These are phyloP conservation scores for Nothophaeocryptopus gaeumannii DNA, from an alignment of 2,329 filamentous ascomycete genomes.

Conservation along the genomic window DNA sequence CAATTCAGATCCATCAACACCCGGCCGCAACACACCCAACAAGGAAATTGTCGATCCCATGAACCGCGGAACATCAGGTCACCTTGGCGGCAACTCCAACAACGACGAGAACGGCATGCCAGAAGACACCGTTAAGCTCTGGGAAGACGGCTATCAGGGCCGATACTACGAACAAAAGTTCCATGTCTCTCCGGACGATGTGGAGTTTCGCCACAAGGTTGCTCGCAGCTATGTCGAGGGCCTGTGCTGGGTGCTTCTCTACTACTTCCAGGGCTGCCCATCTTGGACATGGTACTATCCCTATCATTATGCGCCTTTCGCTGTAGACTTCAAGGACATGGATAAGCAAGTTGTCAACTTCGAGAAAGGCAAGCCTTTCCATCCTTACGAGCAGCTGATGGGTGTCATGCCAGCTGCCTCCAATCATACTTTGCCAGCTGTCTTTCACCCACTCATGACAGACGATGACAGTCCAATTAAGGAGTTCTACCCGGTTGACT, in stretches of 20 bases:
- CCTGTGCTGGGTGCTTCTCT: slow-evolving; percentile 88
- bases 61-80: slow-evolving; percentile 31
- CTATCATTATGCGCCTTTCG: slow-evolving; percentile 97
- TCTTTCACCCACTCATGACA: slow-evolving; percentile 89
- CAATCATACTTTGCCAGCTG: slow-evolving; percentile 80
- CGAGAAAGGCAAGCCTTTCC: slow-evolving; percentile 78
- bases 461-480: slow-evolving; percentile 85
- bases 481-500: slow-evolving; percentile 95
- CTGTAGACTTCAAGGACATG: slow-evolving; percentile 86
- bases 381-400: slow-evolving; percentile 96
- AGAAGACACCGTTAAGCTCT: slow-evolving; percentile 79
- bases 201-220: slow-evolving; percentile 84
- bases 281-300: slow-evolving; percentile 99
- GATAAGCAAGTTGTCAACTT: slow-evolving; percentile 77
- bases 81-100: slow-evolving; percentile 42
- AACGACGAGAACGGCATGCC: slow-evolving; percentile 60
- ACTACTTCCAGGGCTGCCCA: slow-evolving; percentile 97
- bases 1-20: slow-evolving; percentile 43
- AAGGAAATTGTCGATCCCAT: slow-evolving; percentile 32
- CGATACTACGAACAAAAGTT: slow-evolving; percentile 98
- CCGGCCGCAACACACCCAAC: slow-evolving; percentile 57
- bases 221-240: slow-evolving; percentile 91
- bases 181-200: slow-evolving; percentile 73
- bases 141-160: slow-evolving; percentile 94
- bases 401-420: slow-evolving; percentile 92